These are phyloP conservation scores for Lactarius evosmus DNA, from an alignment of 768 basidiomycete species.

Conservation along the genomic window DNA sequence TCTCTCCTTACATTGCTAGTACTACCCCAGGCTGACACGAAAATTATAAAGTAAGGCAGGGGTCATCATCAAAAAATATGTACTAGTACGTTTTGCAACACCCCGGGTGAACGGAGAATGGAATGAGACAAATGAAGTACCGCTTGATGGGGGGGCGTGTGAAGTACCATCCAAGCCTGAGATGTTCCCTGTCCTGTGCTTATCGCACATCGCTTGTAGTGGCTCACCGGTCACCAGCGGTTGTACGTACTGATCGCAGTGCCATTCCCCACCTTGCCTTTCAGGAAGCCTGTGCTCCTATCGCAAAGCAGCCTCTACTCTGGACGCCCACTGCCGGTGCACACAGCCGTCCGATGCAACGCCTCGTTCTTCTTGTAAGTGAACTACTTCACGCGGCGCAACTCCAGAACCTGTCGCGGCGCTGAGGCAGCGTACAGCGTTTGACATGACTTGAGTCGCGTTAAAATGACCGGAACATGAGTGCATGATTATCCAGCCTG, in stretches of 20 bases:
- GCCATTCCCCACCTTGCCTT: background rate
- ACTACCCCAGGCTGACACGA: background rate
- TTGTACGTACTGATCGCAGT: background rate
- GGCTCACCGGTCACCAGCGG: background rate
- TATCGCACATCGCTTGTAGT: background rate
- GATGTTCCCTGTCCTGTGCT: background rate
- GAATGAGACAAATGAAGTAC: background rate
- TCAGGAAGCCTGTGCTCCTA: background rate
- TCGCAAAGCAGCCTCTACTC: background rate
- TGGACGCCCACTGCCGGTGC: background rate
- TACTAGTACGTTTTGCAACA: background rate
- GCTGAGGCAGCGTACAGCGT: no score
- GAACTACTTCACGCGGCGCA: conserved; percentile 7
- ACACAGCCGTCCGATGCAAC: background rate
- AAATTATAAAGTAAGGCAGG: background rate
- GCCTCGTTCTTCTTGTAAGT: background rate
- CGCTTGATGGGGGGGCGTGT: background rate
- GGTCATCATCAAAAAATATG: background rate
- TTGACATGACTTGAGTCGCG: no score
- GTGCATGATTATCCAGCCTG: no score
- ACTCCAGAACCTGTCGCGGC: background rate
- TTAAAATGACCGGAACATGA: no score
- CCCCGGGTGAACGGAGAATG: background rate
- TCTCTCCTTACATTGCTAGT: background rate
- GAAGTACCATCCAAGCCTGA: background rate